Base-by-base conservation (phyloP, 257 asterid species). In the Solanum etuberosum region DNA sequence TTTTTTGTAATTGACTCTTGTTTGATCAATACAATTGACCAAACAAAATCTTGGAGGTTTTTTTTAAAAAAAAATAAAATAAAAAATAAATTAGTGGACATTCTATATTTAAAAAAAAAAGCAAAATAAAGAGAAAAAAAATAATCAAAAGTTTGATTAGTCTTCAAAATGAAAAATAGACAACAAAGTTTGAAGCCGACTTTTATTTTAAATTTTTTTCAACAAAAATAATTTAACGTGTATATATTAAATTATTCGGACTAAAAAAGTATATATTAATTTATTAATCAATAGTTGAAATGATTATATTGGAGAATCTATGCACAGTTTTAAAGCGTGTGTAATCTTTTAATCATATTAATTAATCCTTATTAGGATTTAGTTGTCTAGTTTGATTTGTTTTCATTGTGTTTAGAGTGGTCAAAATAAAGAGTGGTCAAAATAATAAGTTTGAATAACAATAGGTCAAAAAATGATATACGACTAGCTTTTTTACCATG, bases 1-100 rank as follows among this genome's bases (percentile, higher is more conserved):
- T 85, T 74, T 90, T 86, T 71, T 67, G 83, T 84, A 81, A 84
- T 90, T 90, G 92, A 88, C 87, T 43, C 61, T 4, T 86, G 89
- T 83, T 61, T 83, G 51, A 86, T 70, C 54, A 51, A 15, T 70
- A 29, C 48, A 48, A 46, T 86, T 68, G 78, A 78, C 87, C 85
- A 70, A 3, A 27, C 87, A 70, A 5, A 43, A 78, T 48, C 48
- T 43, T 57, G 54, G 12, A 23, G 32, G 23, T 13, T 46, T 42
- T 27, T 42, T n/a, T 76, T 1, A 1, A 11, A 35, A 18, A 16
- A 6, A 21, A 2, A 20, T 0, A 48, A 14, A 57, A 7, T 20
- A 40, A 43, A 43, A 21, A 59, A 14, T 13, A 68, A 23, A 42
- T 81, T 29, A 16, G 43, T 29, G 20, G 85, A 31, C 85, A 18